Conservation (phyloP, 1,284 basidiomycete genomes). For the Chiua sp. region DNA sequence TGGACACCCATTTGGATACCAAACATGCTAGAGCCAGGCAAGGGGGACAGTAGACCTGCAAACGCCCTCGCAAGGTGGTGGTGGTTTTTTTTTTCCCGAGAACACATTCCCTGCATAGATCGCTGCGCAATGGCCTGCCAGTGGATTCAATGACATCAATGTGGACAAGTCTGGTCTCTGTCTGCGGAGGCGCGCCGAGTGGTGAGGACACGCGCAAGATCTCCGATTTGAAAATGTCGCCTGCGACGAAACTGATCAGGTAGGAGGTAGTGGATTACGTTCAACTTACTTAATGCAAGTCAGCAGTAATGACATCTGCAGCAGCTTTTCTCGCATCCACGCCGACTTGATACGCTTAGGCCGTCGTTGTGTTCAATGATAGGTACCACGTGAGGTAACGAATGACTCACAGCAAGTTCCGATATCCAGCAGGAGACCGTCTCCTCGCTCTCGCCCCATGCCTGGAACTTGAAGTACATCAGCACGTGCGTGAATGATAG, state of each 20-base stretch:
- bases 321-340: slow-evolving; percentile 27
- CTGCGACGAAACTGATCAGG: slow-evolving; percentile 33
- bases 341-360: slow-evolving; percentile 14
- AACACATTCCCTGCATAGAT: slow-evolving; percentile 38
- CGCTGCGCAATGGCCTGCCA: slow-evolving; percentile 30
- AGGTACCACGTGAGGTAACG: not conserved
- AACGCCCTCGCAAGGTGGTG: slow-evolving; percentile 27
- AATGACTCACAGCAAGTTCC: not conserved
- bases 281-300: slow-evolving; percentile 22
- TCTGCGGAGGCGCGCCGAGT: not conserved
- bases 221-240: slow-evolving; percentile 34
- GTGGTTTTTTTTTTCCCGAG: slow-evolving; percentile 30
- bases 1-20: no score
- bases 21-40: no score
- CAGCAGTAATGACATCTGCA: slow-evolving; percentile 22
- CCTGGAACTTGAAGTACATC: no score
- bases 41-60: slow-evolving; percentile 31
- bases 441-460: no score
- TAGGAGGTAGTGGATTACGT: not conserved
- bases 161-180: slow-evolving; percentile 15
- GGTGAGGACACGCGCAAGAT: slow-evolving; percentile 23
- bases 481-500: no score
- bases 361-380: no score
- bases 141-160: slow-evolving; percentile 35
- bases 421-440: slow-evolving; percentile 8